Base-by-base conservation (phyloP, 2,329 filamentous ascomycete species). In the Cladosporium sp. region DNA sequence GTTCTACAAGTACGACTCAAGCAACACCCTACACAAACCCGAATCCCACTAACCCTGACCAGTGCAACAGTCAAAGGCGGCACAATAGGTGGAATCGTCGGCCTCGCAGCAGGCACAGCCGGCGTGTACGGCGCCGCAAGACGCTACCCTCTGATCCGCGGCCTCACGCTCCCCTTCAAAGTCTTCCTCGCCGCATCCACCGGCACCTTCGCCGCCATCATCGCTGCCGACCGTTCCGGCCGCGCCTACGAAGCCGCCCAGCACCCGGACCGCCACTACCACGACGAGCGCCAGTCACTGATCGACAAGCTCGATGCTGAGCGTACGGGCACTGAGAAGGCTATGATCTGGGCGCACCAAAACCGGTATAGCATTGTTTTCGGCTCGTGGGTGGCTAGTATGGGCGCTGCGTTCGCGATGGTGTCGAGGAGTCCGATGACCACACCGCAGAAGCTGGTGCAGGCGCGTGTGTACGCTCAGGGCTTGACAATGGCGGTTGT, bases 381-480 rank as follows among this genome's bases (percentile, higher is more conserved):
- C 62, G 79, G 76, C 43, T 85, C 83, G 16, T 96, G 91, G 91
- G 72, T 92, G n/a, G 86, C 85, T 37, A 83, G 83, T 63, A 92
- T 96, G 83, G 83, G 79, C 54, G 71, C 85, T 40, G 85, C 88
- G 5, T 80, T 93, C 59, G 82, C 77, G 52, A 69, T 95, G 19
- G 89, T 96, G 57, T 83, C 85, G 65, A 82, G 89, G 57, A 89
- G 89, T 68, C 84, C 81, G 59, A 87, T 84, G 67, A 77, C 95
- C 44, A 82, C 80, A 42, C 74, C 80, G 56, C 91, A 96, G 77
- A 95, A 95, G 79, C 75, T 96, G 16, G 91, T 96, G n/a, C 91
- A 96, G 78, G 91, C 90, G 19, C 85, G 91, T 80, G 86, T 96
- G 59, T 95, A 95, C 72, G 91, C 91, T 4, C 91, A 96, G 75